phyloP scores from a whole-genome alignment of 371 early-diverging fungal genomes.

The Actinomucor elegans region DNA sequence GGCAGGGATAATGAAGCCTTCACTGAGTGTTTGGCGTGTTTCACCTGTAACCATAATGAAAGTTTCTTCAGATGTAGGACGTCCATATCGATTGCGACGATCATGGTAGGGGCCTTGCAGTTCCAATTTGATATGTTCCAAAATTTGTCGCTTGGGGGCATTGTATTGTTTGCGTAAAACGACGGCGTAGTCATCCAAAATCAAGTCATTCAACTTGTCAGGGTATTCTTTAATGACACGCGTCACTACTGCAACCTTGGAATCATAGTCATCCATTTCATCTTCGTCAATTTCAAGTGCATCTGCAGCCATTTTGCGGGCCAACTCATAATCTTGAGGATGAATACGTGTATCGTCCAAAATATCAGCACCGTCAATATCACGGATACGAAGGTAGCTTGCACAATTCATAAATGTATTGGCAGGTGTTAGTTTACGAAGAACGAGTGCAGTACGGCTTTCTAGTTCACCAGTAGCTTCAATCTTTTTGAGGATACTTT shows the following conservation, averaged over 20 bases:
- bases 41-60: slow-evolving; percentile 92
- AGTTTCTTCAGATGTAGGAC: slow-evolving; percentile 63
- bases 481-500: slow-evolving; percentile 61
- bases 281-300: slow-evolving; percentile 93
- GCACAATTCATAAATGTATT: slow-evolving; percentile 93
- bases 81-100: slow-evolving; percentile 63
- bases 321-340: slow-evolving; percentile 93
- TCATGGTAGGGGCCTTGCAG: slow-evolving; percentile 84
- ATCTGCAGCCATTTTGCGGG: slow-evolving; percentile 97
- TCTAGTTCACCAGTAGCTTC: slow-evolving; percentile 53
- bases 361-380: slow-evolving; percentile 63
- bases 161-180: slow-evolving; percentile 74
- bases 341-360: slow-evolving; percentile 96
- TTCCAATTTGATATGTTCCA: slow-evolving; percentile 88
- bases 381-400: slow-evolving; percentile 83
- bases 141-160: slow-evolving; percentile 75
- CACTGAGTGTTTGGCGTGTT: slow-evolving; percentile 64
- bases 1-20: slow-evolving; percentile 69
- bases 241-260: slow-evolving; percentile 55
- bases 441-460: slow-evolving; percentile 73
- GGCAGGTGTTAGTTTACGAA: slow-evolving; percentile 64
- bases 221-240: slow-evolving; percentile 82
- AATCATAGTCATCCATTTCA: slow-evolving; percentile 71
- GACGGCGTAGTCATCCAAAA: slow-evolving; percentile 89
- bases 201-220: slow-evolving; percentile 80